A percentile compares a stretch with the other conserved stretches of the same genome.
These are phyloP conservation scores for Mediolabrus comicus DNA, from an alignment of 108 stramenopile species.

Conservation along the genomic window DNA sequence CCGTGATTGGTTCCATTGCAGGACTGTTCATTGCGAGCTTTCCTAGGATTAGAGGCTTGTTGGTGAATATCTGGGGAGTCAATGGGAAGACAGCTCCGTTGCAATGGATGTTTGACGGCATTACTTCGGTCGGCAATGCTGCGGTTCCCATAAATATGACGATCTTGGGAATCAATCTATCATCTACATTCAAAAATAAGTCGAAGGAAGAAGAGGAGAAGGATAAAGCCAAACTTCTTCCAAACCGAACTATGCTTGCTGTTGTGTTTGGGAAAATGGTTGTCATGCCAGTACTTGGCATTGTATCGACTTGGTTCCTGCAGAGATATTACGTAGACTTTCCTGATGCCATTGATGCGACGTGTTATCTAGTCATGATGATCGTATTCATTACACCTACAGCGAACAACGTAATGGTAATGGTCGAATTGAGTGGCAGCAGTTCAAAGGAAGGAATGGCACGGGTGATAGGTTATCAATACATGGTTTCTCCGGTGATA, in stretches of 20 bases:
- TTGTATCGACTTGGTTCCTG: conserved; percentile 53
- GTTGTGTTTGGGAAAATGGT: conserved; percentile 83
- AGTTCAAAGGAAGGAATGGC: conserved; percentile 82
- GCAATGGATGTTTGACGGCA: conserved; percentile 87
- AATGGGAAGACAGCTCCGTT: conserved; percentile 65
- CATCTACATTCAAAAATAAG: conserved; percentile 49
- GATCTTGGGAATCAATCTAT: conserved; percentile 82
- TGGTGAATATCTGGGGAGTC: conserved; percentile 68
- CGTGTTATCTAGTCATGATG: conserved; percentile 79
- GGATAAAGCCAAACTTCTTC: conserved; percentile 29
- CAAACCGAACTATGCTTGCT: conserved; percentile 51
- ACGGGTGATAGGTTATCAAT: conserved; percentile 75
- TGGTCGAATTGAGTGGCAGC: conserved; percentile 78
- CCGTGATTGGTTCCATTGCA: conserved; percentile 69
- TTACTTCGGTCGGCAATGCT: conserved; percentile 72
- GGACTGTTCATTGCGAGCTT: conserved; percentile 76
- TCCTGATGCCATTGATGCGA: conserved; percentile 38
- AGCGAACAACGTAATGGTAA: conserved; percentile 94
- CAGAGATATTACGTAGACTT: conserved; percentile 50
- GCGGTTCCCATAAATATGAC: conserved; percentile 92
- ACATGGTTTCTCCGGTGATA: conserved; percentile 69
- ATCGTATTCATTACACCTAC: conserved; percentile 86
- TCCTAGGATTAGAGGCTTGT: conserved; percentile 60
- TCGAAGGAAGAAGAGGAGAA: conserved; percentile 16
- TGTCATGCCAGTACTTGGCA: conserved; percentile 76